Percentiles rank a stretch among this genome's conserved stretches.
Conservation (phyloP, 352 stramenopile species). For the Globisporangium abappressorium region DNA sequence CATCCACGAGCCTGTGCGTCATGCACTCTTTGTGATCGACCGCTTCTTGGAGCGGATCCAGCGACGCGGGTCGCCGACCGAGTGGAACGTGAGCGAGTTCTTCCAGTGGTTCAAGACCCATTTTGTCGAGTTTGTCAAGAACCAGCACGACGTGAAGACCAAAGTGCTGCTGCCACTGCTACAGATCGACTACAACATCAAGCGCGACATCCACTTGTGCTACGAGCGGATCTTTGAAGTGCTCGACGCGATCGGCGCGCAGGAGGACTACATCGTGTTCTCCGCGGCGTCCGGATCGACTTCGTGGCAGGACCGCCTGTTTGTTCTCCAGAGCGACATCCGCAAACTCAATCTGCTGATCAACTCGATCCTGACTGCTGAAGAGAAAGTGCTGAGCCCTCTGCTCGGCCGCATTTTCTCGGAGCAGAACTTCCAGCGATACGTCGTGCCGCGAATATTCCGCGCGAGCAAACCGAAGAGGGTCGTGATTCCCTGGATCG, state of each 20-base stretch:
- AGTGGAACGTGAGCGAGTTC: conserved; percentile 67
- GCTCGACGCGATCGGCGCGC: conserved; percentile 49
- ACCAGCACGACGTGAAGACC: conserved; percentile 69
- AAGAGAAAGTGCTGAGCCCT: conserved; percentile 62
- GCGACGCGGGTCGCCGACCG: conserved; percentile 29
- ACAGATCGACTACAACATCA: conserved; percentile 53
- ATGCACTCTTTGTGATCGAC: conserved; percentile 83
- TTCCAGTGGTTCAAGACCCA: conserved; percentile 80
- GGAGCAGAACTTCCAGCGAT: conserved; percentile 64
- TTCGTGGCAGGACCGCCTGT: conserved; percentile 45
- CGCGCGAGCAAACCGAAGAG: conserved; percentile 58
- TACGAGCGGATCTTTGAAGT: conserved; percentile 69
- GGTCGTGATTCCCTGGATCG: conserved; percentile 79
- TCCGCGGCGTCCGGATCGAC: conserved; percentile 41
- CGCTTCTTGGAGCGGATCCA: conserved; percentile 69
- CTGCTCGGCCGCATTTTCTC: conserved; percentile 66
- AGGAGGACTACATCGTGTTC: conserved; percentile 53
- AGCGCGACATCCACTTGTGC: conserved; percentile 55
- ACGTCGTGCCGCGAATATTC: conserved; percentile 75
- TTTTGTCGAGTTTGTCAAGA: conserved; percentile 77
- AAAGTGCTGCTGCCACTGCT: conserved; percentile 63
- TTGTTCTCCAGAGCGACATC: conserved; percentile 63
- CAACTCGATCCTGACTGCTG: conserved; percentile 59
- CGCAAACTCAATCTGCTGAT: conserved; percentile 68
- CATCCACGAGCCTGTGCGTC: conserved; percentile 75